Evolutionary conservation across 805 yeast genomes (phyloP), one percentile per base, ranked within the genome.

Genomic region (Spathaspora hagerdaliae): DNA sequence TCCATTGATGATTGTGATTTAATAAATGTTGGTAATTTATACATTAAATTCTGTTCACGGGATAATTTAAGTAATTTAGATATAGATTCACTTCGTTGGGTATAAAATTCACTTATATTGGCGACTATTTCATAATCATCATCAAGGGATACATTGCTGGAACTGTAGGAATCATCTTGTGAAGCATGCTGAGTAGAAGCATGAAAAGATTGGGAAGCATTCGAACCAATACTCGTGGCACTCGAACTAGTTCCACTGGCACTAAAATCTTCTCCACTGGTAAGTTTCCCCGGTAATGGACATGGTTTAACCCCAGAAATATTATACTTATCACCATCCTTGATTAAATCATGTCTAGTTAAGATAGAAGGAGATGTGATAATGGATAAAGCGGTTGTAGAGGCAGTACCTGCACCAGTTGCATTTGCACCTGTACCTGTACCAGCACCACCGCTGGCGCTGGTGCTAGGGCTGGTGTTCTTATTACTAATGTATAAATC

Each of bases 1-100:
- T 84, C 90, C 49, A 83, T 50, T 32, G 73, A 66, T 7, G 67
- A 60, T 48, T 72, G 77, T 1, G 70, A 60, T 45, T 60, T 66
- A 32, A 72, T 59, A 45, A 53, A 72, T 33, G 55, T 64, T 2
- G 77, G 77, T 27, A 72, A 50, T 49, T 63, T 69, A 46, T 66
- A 64, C 42, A 67, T 36, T 54, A 67, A 53, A 31, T 57, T 55
- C 36, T 67, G 66, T 31, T 65, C 67, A 38, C 77, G 53, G 0
- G 63, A 46, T 15, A 46, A 46, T 50, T 65, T 66, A n/a, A 61
- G 55, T n/a, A 65, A 47, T 37, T 64, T 61, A 6, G 69, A 52
- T 48, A 60, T 56, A 0, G 74, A 68, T 9, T 56, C 54, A 1
- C 73, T 63, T 38, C 75, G 56, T 50, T 66, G 62, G 24, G 51